Conservation (phyloP, 2,329 filamentous ascomycete species). For the Periconia sp. region DNA sequence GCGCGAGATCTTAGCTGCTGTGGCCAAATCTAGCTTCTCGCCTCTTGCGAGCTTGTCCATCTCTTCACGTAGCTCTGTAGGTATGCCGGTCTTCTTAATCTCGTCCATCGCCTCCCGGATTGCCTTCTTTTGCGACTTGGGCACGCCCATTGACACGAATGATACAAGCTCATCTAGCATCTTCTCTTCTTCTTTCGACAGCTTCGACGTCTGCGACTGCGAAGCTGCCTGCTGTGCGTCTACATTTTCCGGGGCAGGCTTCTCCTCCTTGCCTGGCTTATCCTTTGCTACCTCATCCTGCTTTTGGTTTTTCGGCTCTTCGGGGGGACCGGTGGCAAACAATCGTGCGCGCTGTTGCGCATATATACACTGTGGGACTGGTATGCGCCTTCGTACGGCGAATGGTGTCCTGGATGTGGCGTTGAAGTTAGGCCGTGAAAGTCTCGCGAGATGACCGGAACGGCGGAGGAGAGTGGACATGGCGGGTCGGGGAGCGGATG, state of each 20-base stretch:
- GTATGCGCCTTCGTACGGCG: conserved; percentile 42
- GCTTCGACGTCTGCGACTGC: conserved; percentile 46
- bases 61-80: conserved; percentile 69
- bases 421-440: conserved; percentile 64
- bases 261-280: conserved; percentile 38
- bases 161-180: conserved; percentile 63
- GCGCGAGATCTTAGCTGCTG: conserved; percentile 66
- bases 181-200: conserved; percentile 63
- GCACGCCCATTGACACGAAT: conserved; percentile 64
- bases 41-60: conserved; percentile 62
- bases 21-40: conserved; percentile 57
- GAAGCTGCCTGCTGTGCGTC: conserved; percentile 40
- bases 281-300: conserved; percentile 30
- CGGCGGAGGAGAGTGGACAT: conserved; percentile 73
- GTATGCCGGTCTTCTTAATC: conserved; percentile 73
- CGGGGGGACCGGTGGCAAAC: conserved; percentile 49
- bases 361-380: conserved; percentile 51
- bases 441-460: conserved; percentile 69
- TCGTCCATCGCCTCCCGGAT: conserved; percentile 66
- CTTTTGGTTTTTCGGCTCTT: conserved; percentile 40
- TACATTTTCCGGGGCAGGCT: conserved; percentile 45
- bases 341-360: conserved; percentile 50
- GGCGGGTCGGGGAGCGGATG: conserved; percentile 41
- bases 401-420: conserved; percentile 56
- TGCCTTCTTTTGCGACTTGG: conserved; percentile 64